Conservation (phyloP, 805 yeast genomes). For the Komagataella ulmi region DNA sequence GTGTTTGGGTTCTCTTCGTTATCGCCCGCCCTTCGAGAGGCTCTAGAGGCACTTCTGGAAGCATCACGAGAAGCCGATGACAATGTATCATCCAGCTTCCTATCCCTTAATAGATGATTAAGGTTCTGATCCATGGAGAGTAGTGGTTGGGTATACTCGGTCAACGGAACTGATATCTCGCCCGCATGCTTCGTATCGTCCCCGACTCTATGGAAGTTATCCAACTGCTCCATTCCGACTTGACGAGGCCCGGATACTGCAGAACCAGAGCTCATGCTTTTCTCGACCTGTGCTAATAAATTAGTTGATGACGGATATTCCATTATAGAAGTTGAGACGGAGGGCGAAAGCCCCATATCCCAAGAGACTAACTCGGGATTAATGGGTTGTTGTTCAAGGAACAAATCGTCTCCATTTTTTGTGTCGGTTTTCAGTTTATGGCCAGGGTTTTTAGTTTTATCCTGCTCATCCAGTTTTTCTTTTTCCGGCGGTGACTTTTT, state of each 20-base stretch:
- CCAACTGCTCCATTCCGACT: slow-evolving; percentile 19
- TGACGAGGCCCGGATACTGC: slow-evolving; percentile 11
- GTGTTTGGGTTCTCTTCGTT: slow-evolving; percentile 1
- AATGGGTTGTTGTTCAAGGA: neutral
- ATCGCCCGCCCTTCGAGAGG: slow-evolving; percentile 1
- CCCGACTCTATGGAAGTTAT: slow-evolving; percentile 9
- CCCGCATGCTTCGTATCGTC: slow-evolving; percentile 12
- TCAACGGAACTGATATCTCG: slow-evolving; percentile 18
- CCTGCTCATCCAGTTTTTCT: neutral
- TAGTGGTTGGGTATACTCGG: slow-evolving; percentile 22
- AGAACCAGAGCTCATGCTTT: slow-evolving; percentile 3
- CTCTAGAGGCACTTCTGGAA: slow-evolving; percentile 2
- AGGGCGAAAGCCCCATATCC: slow-evolving; percentile 16
- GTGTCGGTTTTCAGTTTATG: neutral
- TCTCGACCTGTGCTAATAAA: neutral
- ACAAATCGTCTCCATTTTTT: neutral
- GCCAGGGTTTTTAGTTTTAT: neutral
- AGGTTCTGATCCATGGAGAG: slow-evolving; percentile 20
- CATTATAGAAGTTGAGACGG: slow-evolving; percentile 2
- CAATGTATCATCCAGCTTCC: neutral
- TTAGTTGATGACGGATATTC: neutral
- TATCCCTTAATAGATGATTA: slow-evolving; percentile 11
- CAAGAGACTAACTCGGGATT: slow-evolving; percentile 10
- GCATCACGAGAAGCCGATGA: slow-evolving; percentile 1
- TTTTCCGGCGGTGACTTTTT: slow-evolving; percentile 5